Evolutionary conservation across 2,329 filamentous ascomycete species (phyloP).

Genomic region (Ophiocordyceps unilateralis): DNA sequence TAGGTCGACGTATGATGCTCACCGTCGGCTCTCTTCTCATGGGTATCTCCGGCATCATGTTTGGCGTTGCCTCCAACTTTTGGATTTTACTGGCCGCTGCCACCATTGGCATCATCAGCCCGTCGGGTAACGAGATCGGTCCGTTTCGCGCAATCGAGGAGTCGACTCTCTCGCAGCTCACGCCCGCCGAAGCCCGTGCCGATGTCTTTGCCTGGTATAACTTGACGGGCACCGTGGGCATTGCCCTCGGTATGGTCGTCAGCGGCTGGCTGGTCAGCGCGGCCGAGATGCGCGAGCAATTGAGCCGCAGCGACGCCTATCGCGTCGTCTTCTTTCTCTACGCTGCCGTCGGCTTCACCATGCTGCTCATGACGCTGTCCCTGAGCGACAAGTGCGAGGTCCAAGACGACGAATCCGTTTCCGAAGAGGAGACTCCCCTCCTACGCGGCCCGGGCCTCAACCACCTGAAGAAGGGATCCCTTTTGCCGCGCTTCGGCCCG

Average conservation of each 20-base stretch:
- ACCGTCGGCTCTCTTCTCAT: neutral
- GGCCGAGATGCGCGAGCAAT: neutral
- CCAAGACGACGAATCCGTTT: neutral
- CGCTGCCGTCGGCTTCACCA: neutral
- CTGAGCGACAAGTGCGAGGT: neutral
- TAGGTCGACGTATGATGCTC: neutral
- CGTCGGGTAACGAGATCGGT: neutral
- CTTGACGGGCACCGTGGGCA: neutral
- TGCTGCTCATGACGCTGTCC: neutral
- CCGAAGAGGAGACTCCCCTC: neutral
- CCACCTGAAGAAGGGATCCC: neutral
- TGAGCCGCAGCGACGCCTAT: neutral
- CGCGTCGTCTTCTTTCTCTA: neutral
- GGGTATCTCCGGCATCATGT: neutral
- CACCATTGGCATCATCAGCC: neutral
- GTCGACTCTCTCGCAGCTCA: neutral
- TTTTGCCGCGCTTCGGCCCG: neutral
- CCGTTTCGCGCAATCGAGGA: neutral
- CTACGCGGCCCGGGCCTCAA: neutral
- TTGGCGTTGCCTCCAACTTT: neutral
- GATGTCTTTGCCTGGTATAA: neutral
- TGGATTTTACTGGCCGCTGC: neutral
- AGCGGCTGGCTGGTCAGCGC: neutral
- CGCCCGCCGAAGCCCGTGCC: neutral
- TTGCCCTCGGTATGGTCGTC: neutral